Percentiles rank a stretch among this genome's conserved stretches.
phyloP scores from a whole-genome alignment of 2,329 filamentous ascomycete genomes.

The Clarireedia monteithiana region DNA sequence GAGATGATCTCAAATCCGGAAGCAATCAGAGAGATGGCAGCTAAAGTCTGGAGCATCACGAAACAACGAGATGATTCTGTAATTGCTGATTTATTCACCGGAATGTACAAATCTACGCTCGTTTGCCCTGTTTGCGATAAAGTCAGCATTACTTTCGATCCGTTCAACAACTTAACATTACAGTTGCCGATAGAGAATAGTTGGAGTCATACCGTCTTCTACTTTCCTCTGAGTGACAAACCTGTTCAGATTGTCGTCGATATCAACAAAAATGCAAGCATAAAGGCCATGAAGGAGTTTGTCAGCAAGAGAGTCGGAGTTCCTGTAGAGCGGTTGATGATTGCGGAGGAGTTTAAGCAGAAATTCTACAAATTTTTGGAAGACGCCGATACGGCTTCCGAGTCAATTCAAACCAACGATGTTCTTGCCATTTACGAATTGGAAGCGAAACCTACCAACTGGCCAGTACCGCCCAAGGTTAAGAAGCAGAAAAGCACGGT shows the following conservation, averaged over 20 bases:
- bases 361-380: slow-evolving; percentile 85
- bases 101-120: slow-evolving; percentile 96
- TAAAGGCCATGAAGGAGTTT: slow-evolving; percentile 61
- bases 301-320: slow-evolving; percentile 62
- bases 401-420: slow-evolving; percentile 58
- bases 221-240: slow-evolving; percentile 64
- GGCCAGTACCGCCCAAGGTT: slow-evolving; percentile 35
- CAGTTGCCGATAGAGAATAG: slow-evolving; percentile 82
- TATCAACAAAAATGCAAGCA: slow-evolving; percentile 65
- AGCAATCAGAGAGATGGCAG: slow-evolving; percentile 76
- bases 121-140: slow-evolving; percentile 87
- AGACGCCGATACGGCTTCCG: slow-evolving; percentile 59
- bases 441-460: slow-evolving; percentile 72
- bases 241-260: slow-evolving; percentile 72
- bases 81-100: slow-evolving; percentile 90
- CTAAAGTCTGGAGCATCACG: slow-evolving; percentile 86
- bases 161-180: slow-evolving; percentile 89
- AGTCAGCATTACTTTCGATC: slow-evolving; percentile 97
- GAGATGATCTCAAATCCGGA: slow-evolving; percentile 81
- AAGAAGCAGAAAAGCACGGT: slow-evolving; percentile 38
- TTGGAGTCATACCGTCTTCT: slow-evolving; percentile 69
- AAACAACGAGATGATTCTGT: slow-evolving; percentile 90
- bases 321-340: slow-evolving; percentile 59
- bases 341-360: slow-evolving; percentile 72
- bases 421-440: slow-evolving; percentile 70